Conservation (phyloP, 805 yeast genomes). For the Zygosaccharomyces lentus region DNA sequence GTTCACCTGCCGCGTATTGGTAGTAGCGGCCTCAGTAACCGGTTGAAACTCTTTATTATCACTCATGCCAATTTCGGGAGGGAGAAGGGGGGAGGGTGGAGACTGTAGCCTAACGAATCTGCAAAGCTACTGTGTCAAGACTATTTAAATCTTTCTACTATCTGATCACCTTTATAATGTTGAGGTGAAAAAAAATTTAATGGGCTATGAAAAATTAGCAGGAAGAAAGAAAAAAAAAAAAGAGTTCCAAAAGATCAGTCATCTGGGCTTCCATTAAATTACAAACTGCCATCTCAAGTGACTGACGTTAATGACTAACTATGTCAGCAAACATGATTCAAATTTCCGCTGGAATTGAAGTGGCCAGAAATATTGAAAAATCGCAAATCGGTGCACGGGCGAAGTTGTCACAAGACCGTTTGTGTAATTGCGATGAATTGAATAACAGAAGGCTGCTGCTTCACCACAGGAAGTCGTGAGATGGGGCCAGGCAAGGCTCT, state of each 20-base stretch:
- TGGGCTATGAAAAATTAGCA: background rate
- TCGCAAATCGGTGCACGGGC: conserved; percentile 7
- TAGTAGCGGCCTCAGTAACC: conserved; percentile 39
- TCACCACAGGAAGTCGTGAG: background rate
- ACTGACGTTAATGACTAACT: background rate
- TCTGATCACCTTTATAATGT: background rate
- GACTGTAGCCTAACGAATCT: background rate
- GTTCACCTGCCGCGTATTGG: conserved; percentile 43
- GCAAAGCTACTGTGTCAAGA: background rate
- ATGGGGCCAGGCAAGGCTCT: background rate
- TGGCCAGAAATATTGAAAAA: background rate
- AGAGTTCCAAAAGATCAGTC: background rate
- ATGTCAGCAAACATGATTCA: background rate
- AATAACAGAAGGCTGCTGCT: conserved; percentile 1
- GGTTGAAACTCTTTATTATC: conserved; percentile 37
- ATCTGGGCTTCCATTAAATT: background rate
- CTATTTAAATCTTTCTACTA: background rate
- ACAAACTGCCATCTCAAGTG: conserved; percentile 1
- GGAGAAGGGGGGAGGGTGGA: too few species aligned
- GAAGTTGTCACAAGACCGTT: conserved; percentile 4
- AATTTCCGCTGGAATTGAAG: conserved; percentile 5
- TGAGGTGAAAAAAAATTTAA: background rate
- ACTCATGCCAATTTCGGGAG: conserved; percentile 7
- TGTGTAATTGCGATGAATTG: conserved; percentile 3
- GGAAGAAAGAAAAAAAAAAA: background rate